Percentiles rank a stretch among this genome's conserved stretches.
These are phyloP conservation scores for Platanus orientalis DNA, from an alignment of 164 flowering plant species.

Conservation along the genomic window DNA sequence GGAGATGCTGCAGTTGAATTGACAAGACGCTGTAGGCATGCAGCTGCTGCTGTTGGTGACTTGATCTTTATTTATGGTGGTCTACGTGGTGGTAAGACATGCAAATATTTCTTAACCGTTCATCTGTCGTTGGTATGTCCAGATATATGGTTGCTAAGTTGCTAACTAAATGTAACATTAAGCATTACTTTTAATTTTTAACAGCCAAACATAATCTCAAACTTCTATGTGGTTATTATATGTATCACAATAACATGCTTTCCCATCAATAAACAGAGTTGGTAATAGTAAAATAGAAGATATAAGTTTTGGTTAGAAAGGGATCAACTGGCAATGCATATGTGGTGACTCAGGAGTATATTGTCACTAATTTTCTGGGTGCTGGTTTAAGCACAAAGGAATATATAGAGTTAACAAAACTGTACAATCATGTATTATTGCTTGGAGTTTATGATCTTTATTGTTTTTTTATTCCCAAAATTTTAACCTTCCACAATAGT, in stretches of 20 bases:
- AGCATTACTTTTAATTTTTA: background rate
- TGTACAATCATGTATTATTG: background rate
- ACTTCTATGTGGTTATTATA: background rate
- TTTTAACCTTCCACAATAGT: no score
- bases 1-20: slow-evolving; percentile 97
- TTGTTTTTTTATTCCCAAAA: no score
- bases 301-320: background rate
- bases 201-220: no score
- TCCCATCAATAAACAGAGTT: no score
- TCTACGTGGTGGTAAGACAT: slow-evolving; percentile 91
- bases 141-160: background rate
- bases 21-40: slow-evolving; percentile 97
- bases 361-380: no score
- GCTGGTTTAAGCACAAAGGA: no score
- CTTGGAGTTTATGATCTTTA: background rate
- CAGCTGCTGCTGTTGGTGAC: slow-evolving; percentile 97
- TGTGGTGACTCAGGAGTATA: background rate
- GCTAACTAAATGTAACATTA: background rate
- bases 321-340: no score
- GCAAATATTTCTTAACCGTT: slow-evolving; percentile 2
- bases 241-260: background rate
- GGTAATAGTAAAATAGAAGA: background rate
- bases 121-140: background rate
- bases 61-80: slow-evolving; percentile 95
- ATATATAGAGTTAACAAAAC: background rate